Base-by-base conservation (phyloP, 768 basidiomycete genomes). In the Gyrodon lividus region DNA sequence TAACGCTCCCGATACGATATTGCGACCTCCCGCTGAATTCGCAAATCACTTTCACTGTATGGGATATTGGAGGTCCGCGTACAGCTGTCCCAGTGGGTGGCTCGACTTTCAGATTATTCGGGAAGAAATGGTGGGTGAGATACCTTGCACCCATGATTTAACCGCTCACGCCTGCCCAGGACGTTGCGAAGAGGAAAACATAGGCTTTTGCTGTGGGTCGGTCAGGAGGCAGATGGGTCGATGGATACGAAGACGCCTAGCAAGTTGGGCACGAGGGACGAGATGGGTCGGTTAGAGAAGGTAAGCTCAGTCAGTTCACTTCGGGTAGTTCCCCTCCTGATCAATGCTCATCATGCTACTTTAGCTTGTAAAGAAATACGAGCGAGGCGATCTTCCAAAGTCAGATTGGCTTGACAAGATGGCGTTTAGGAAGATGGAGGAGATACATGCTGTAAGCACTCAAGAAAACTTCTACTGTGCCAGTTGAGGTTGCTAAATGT, bases 331-430 rank as follows among this genome's bases (percentile, higher is more conserved):
- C 39, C 70, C 65, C 56, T 70, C 17, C 57, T 75, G 41, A 72
- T 71, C 54, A 66, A 19, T 35, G 30, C 22, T 9, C 10, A 5
- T 19, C 4, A 38, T 34, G 10, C n/a, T 19, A 28, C 48, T 50
- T 30, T 49, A 90, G 86, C 77, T 89, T 16, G 89, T 99, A 47
- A 97, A 98, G 77, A 97, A 97, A 68, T 94, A 95, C 60, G 94
- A 98, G 61, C 79, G 92, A 16, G 94, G 94, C 0, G 97, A 98
- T 66, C 76, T 99, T 26, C 83, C 88, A 2, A 92, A 94, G 68
- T 87, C 92, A 2, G 97, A 98, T 50, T 99, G 97, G 97, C 73
- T 98, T 6, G 95, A 98, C 65, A 87, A 89, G 55, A 70, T 97
- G 71, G 85, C 90, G 6, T 99, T 98, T 72, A 76, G 95, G 41